Percentiles rank a stretch among this genome's conserved stretches.
phyloP scores from a whole-genome alignment of 257 asterid genomes.

The Penstemon barbatus region DNA sequence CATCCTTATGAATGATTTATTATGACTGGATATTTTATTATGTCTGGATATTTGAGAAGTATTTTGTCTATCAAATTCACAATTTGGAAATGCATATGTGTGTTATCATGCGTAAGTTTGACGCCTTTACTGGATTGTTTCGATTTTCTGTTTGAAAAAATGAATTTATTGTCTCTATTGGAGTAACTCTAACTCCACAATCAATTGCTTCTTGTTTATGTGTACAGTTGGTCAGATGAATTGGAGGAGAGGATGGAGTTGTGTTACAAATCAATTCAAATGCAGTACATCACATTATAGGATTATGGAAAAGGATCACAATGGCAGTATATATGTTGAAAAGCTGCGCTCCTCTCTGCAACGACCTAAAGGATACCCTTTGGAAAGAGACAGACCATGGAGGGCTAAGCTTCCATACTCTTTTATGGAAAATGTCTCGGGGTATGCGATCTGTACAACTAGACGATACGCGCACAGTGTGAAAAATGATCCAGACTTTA shows the following conservation, averaged over 20 bases:
- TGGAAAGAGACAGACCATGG: slow-evolving; percentile 34
- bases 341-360: slow-evolving; percentile 31
- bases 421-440: slow-evolving; percentile 27
- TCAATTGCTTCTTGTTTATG: slow-evolving; percentile 14
- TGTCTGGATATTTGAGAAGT: slow-evolving; percentile 2
- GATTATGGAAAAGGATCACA: slow-evolving; percentile 31
- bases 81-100: slow-evolving; percentile 17
- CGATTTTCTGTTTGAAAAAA: slow-evolving; percentile 1
- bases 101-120: slow-evolving; percentile 7
- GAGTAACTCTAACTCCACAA: slow-evolving; percentile 16
- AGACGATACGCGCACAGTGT: slow-evolving; percentile 39
- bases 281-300: slow-evolving; percentile 33
- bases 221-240: slow-evolving; percentile 50
- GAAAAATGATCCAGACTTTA: slow-evolving; percentile 54
- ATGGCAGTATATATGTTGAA: slow-evolving; percentile 29
- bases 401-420: slow-evolving; percentile 38
- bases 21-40: too few relatives aligned
- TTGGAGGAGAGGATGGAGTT: slow-evolving; percentile 46
- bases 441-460: slow-evolving; percentile 33
- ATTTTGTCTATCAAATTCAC: slow-evolving; percentile 4
- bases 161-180: slow-evolving; percentile 15
- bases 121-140: background rate
- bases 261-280: slow-evolving; percentile 37
- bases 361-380: slow-evolving; percentile 37
- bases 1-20: slow-evolving; percentile 12